These are phyloP conservation scores for Pezicula rhizophila DNA, from an alignment of 2,329 filamentous ascomycete species.

Conservation along the genomic window DNA sequence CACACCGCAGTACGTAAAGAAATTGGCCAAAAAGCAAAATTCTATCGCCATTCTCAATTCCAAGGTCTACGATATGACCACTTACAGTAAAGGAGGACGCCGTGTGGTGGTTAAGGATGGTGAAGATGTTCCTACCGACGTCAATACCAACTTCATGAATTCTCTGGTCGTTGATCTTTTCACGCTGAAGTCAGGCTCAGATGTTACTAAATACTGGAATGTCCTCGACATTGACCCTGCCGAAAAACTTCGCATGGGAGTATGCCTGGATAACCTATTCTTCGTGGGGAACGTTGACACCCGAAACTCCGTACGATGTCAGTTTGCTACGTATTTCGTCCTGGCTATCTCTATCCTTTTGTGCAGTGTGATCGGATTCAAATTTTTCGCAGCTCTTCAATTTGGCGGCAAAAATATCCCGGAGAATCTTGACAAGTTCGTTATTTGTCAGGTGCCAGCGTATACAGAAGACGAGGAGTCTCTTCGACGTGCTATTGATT, in stretches of 20 bases:
- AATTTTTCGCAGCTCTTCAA: conserved; percentile 93
- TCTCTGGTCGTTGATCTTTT: conserved; percentile 69
- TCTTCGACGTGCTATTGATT: conserved; percentile 92
- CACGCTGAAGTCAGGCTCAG: conserved; percentile 65
- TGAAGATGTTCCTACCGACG: conserved; percentile 37
- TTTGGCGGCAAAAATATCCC: conserved; percentile 88
- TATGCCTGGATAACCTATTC: conserved; percentile 90
- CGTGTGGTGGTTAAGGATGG: conserved; percentile 52
- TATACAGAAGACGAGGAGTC: conserved; percentile 99
- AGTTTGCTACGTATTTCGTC: conserved; percentile 85
- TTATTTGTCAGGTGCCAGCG: conserved; percentile 95
- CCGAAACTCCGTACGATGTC: conserved; percentile 75
- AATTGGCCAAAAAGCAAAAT: conserved; percentile 55
- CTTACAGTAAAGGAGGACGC: conserved; percentile 73
- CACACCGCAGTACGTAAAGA: conserved; percentile 68
- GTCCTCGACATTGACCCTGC: conserved; percentile 52
- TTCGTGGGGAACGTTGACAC: conserved; percentile 91
- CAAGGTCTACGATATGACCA: conserved; percentile 83
- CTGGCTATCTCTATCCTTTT: conserved; percentile 78
- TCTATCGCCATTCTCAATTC: conserved; percentile 73
- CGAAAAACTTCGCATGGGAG: conserved; percentile 62
- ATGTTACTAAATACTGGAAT: conserved; percentile 81
- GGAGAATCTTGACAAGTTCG: conserved; percentile 95
- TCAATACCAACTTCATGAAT: conserved; percentile 76
- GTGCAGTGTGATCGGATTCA: conserved; percentile 80